Conservation (phyloP, 2,329 filamentous ascomycete genomes). For the Aureobasidium leucospermi region DNA sequence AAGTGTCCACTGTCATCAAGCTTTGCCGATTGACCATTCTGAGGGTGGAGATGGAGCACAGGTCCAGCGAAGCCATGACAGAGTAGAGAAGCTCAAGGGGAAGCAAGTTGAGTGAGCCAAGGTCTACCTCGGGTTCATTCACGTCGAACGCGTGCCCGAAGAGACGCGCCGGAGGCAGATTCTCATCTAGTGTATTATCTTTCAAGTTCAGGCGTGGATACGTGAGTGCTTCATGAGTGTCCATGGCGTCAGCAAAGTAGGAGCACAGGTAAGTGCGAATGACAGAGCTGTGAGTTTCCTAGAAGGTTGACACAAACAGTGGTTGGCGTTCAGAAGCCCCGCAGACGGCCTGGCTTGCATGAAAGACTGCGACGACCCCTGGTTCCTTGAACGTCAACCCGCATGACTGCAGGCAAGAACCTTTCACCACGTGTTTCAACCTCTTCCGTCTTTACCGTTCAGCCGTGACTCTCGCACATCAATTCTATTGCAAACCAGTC, state of each 20-base stretch:
- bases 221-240: background rate
- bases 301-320: too few relatives aligned
- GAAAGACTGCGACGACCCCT: background rate
- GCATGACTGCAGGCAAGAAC: background rate
- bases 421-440: background rate
- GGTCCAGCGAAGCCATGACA: slow-evolving; percentile 20
- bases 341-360: background rate
- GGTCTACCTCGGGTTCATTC: background rate
- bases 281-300: too few relatives aligned
- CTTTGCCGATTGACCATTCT: slow-evolving; percentile 31
- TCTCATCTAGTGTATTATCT: background rate
- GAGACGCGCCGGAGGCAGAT: background rate
- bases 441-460: background rate
- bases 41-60: slow-evolving; percentile 29
- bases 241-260: background rate
- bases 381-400: background rate
- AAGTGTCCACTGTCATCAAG: slow-evolving; percentile 28
- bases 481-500: too few relatives aligned
- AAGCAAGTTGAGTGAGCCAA: background rate
- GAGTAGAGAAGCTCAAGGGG: background rate
- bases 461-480: too few relatives aligned
- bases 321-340: background rate
- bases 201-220: background rate
- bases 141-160: background rate
- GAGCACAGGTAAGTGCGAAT: background rate